A percentile compares a stretch with the other conserved stretches of the same genome.
Evolutionary conservation across 129 eudicot genomes (phyloP).

Genomic region (Calendula officinalis): DNA sequence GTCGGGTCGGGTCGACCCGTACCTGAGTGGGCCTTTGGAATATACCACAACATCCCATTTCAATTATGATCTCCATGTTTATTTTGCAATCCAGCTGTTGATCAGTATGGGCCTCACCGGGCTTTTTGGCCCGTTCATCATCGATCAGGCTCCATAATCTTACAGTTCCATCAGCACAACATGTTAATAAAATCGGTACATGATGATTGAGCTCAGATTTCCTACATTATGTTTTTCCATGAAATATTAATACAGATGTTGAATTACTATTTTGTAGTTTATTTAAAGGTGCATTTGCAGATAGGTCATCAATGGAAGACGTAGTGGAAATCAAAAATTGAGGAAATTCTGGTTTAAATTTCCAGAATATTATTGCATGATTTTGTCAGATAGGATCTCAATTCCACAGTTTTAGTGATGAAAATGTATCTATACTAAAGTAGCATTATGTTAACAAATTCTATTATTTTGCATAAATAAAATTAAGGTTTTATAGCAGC

Average conservation of each 20-base stretch:
- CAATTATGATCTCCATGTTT: conserved; percentile 92
- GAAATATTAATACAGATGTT: conserved; percentile 44
- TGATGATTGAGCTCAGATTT: conserved; percentile 76
- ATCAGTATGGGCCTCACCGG: conserved; percentile 51
- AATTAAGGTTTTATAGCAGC: conserved; percentile 18
- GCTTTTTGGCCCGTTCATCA: conserved; percentile 58
- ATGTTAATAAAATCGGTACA: conserved; percentile 64
- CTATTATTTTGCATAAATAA: no score
- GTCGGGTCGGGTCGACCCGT: no score
- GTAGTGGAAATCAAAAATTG: conserved; percentile 71
- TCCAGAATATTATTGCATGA: no score
- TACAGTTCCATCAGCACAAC: conserved; percentile 86
- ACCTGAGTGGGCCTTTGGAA: no score
- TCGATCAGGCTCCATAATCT: conserved; percentile 88
- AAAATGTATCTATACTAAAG: no score
- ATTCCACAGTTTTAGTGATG: no score
- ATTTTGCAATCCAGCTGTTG: conserved; percentile 59
- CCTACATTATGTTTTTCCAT: conserved; percentile 44
- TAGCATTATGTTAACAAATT: no score
- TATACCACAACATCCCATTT: conserved; percentile 98
- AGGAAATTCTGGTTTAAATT: conserved; percentile 53
- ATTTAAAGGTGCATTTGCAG: conserved; percentile 61
- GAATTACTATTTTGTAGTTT: conserved; percentile 31
- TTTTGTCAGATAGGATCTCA: no score
- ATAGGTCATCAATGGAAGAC: conserved; percentile 65